Percentiles rank a stretch among this genome's conserved stretches.
Evolutionary conservation across 805 yeast species (phyloP).

Genomic region (Candida succiphila): DNA sequence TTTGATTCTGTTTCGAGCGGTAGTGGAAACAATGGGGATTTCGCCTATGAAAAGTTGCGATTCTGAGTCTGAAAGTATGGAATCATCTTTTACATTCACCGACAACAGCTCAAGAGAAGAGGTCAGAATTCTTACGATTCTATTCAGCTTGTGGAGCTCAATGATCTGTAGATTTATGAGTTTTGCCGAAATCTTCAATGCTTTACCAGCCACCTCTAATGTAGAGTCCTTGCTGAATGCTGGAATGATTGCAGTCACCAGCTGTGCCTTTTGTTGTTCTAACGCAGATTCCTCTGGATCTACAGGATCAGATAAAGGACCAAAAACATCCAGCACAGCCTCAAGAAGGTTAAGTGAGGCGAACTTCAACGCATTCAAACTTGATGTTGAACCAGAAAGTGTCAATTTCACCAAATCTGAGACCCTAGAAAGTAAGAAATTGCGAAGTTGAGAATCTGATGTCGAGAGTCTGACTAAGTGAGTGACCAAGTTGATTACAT

Average conservation of each 20-base stretch:
- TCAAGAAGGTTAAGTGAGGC: constrained; percentile 61
- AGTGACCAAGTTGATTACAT: constrained; percentile 36
- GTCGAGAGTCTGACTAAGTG: constrained; percentile 30
- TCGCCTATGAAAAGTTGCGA: constrained; percentile 42
- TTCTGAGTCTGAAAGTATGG: constrained; percentile 11
- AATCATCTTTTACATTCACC: constrained; percentile 11
- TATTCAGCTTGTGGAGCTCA: constrained; percentile 34
- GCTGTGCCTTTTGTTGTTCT: constrained; percentile 93
- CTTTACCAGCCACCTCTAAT: constrained; percentile 64
- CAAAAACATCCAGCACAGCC: constrained; percentile 48
- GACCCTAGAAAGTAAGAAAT: constrained; percentile 32
- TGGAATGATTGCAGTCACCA: constrained; percentile 81
- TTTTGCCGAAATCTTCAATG: constrained; percentile 69
- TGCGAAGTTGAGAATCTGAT: constrained; percentile 27
- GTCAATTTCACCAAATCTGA: constrained; percentile 69
- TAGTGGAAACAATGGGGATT: constrained; percentile 33
- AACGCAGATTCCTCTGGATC: constrained; percentile 61
- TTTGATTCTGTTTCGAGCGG: constrained; percentile 43
- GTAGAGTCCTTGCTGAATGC: constrained; percentile 70
- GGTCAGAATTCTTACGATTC: constrained; percentile 57
- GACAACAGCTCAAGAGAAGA: constrained; percentile 54
- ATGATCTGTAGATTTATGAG: constrained; percentile 57
- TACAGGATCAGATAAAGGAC: constrained; percentile 58
- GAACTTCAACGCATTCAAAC: constrained; percentile 47
- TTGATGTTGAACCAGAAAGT: constrained; percentile 72